phyloP scores from a whole-genome alignment of 108 stramenopile species.

The Discostella stelligeroides region DNA sequence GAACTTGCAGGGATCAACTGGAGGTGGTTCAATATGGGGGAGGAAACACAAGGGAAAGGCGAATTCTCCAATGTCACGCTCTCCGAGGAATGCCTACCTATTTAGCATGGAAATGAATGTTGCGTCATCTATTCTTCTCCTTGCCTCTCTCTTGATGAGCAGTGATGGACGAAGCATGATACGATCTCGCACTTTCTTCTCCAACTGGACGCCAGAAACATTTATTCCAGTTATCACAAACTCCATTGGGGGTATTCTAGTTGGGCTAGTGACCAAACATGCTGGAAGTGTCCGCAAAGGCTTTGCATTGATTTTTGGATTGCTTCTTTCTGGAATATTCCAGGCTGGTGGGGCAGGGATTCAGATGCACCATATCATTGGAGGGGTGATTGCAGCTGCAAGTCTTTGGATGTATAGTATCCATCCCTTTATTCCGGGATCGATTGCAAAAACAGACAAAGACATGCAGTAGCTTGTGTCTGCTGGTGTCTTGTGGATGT shows the following conservation, averaged over 20 bases:
- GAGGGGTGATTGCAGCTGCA: slow-evolving; percentile 57
- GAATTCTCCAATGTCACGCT: slow-evolving; percentile 13
- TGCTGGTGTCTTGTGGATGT: too few relatives aligned
- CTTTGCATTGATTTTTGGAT: slow-evolving; percentile 81
- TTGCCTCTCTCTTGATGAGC: slow-evolving; percentile 46
- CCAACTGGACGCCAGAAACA: slow-evolving; percentile 67
- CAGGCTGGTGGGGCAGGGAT: slow-evolving; percentile 61
- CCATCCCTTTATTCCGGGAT: too few relatives aligned
- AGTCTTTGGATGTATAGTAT: slow-evolving; percentile 67
- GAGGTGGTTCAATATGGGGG: slow-evolving; percentile 21
- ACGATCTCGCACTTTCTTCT: slow-evolving; percentile 36
- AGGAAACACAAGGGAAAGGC: slow-evolving; percentile 2
- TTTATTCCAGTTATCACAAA: slow-evolving; percentile 73
- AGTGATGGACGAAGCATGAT: slow-evolving; percentile 53
- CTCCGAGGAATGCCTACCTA: slow-evolving; percentile 57
- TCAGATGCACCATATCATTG: slow-evolving; percentile 53
- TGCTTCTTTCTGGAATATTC: slow-evolving; percentile 66
- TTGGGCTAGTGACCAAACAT: slow-evolving; percentile 88
- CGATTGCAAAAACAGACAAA: not conserved
- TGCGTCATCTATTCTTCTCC: slow-evolving; percentile 55
- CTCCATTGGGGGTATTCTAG: slow-evolving; percentile 84
- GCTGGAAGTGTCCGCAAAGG: slow-evolving; percentile 83
- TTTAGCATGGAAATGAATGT: slow-evolving; percentile 81
- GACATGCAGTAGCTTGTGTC: not conserved
- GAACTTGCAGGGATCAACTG: slow-evolving; percentile 58